These are phyloP conservation scores for Arabis hirsuta DNA, from an alignment of 345 rosid genomes.

Conservation along the genomic window DNA sequence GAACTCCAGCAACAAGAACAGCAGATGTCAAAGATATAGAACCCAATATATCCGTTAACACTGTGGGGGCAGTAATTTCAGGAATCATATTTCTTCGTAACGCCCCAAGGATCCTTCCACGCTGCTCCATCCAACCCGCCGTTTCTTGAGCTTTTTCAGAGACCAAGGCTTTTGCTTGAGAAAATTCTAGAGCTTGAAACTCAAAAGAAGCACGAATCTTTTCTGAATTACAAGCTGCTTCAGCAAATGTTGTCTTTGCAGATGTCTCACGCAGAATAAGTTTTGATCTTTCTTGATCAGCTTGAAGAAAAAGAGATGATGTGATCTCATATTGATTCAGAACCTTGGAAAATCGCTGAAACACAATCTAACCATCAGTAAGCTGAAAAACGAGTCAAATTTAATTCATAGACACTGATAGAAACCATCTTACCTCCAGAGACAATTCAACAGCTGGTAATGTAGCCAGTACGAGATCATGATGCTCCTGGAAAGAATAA, in stretches of 20 bases:
- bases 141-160: constrained; percentile 89
- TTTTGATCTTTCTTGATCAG: constrained; percentile 84
- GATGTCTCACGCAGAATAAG: constrained; percentile 76
- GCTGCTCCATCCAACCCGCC: constrained; percentile 83
- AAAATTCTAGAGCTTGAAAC: constrained; percentile 75
- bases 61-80: constrained; percentile 57
- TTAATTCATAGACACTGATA: constrained; percentile 9
- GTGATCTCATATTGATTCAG: constrained; percentile 72
- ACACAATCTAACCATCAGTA: constrained; percentile 41
- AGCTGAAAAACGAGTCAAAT: constrained; percentile 17
- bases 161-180: constrained; percentile 72
- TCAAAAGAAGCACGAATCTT: constrained; percentile 68
- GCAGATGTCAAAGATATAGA: constrained; percentile 80
- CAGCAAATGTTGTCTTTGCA: constrained; percentile 79
- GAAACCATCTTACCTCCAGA: constrained; percentile 68
- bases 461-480: constrained; percentile 74
- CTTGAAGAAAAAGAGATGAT: constrained; percentile 66
- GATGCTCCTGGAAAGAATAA: constrained; percentile 77
- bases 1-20: constrained; percentile 78
- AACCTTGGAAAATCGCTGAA: constrained; percentile 75
- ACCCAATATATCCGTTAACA: constrained; percentile 54
- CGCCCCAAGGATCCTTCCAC: constrained; percentile 80
- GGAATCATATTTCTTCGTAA: constrained; percentile 69
- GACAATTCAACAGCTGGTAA: constrained; percentile 81
- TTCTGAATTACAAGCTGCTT: constrained; percentile 70